These are phyloP conservation scores for Calonectria pseudoreteaudii DNA, from an alignment of 2,329 filamentous ascomycete genomes.

Conservation along the genomic window DNA sequence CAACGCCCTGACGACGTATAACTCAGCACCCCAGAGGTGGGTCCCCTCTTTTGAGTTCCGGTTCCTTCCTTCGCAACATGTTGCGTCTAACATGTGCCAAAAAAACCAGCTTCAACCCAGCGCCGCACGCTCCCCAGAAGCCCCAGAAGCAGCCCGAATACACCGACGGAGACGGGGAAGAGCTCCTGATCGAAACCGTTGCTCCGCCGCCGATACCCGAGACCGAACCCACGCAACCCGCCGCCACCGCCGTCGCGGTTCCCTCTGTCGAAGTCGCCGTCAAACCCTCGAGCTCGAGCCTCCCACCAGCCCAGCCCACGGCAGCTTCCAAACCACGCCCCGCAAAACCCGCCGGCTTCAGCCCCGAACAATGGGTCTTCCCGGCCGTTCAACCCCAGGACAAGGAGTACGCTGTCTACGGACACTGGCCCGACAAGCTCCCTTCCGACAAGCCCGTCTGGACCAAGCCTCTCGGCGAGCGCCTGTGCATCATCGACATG, in stretches of 20 bases:
- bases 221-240: not conserved
- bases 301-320: not conserved
- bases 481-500: conserved; percentile 58
- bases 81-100: not conserved
- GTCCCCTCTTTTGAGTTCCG: not conserved
- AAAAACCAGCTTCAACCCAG: not conserved
- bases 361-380: conserved; percentile 19
- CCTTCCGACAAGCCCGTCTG: conserved; percentile 39
- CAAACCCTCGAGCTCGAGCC: too few species aligned
- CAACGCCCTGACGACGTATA: not conserved
- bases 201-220: not conserved
- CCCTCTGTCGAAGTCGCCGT: not conserved
- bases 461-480: conserved; percentile 49
- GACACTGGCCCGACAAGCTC: conserved; percentile 24
- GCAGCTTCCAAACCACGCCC: not conserved
- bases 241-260: too few species aligned
- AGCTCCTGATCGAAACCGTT: not conserved
- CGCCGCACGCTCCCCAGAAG: not conserved
- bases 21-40: not conserved
- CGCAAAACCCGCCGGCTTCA: not conserved
- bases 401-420: conserved; percentile 6
- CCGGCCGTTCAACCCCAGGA: conserved; percentile 11
- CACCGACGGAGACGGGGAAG: not conserved
- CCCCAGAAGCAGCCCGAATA: not conserved
- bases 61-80: not conserved